Evolutionary conservation across 495 filamentous ascomycete genomes (phyloP), one percentile per base, ranked within the genome.

Genomic region (Penicillium odoratum): DNA sequence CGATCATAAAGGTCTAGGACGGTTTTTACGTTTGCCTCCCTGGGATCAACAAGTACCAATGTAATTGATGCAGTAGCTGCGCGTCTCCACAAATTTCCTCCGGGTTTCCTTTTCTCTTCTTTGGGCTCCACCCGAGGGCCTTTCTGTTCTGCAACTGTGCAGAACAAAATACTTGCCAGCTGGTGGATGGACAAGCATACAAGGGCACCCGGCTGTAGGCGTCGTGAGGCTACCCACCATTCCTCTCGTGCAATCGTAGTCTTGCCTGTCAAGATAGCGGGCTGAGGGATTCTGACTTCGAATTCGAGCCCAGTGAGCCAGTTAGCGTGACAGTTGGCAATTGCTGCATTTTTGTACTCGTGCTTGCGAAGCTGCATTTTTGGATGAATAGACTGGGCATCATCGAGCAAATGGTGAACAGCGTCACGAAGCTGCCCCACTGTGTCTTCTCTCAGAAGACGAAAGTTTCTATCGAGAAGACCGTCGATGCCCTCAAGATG

Each of bases 401-500:
- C 9, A 15, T 40, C 13, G 13, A 40, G 3, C 1, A 13, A 15
- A 5, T 40, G 10, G 38, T 47, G 45, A 21, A 47, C 8, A 29
- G 45, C 18, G 10, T 47, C 21, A 11, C 45, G 18, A 25, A 47
- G 13, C 45, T 47, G 45, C 7, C 77, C 74, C 1, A 78, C 58
- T 0, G 69, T 75, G 18, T 71, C 74, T 46, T 76, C 69, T 31
- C 45, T 47, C 3, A 80, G 55, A 0, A 80, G 57, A 46, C 75
- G 70, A 56, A 92, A 91, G 59, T 92, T 85, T 51, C 84, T 73
- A 62, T 93, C 88, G 0, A 93, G 67, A 1, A 89, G 74, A 0
- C 88, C 81, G 1, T 67, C 69, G 10, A 88, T 73, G 7, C 87
- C 88, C 10, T 69, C 59, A 3, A 83, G 57, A 66, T 92, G 87